Evolutionary conservation across 495 filamentous ascomycete genomes (phyloP).

Genomic region (Chlorociboria aeruginascens): DNA sequence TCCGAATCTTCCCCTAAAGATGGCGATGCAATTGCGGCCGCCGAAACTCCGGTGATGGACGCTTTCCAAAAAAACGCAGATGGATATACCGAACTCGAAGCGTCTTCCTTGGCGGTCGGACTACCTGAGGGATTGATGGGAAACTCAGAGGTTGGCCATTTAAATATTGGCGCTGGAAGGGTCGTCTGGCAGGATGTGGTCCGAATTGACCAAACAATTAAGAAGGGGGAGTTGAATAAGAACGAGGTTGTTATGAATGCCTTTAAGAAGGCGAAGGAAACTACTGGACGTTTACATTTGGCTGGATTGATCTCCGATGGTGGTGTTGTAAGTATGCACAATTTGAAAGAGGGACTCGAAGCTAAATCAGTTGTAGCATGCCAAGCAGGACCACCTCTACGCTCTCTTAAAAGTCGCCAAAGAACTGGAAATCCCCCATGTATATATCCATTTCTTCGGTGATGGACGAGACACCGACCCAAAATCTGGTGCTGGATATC

Average conservation of each 20-base stretch:
- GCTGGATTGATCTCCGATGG: slow-evolving; percentile 86
- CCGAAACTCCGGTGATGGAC: slow-evolving; percentile 87
- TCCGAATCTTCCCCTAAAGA: slow-evolving; percentile 61
- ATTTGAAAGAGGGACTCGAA: background rate
- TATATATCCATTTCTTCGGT: slow-evolving; percentile 98
- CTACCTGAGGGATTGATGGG: slow-evolving; percentile 96
- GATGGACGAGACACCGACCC: slow-evolving; percentile 97
- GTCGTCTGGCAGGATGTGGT: slow-evolving; percentile 99
- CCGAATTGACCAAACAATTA: slow-evolving; percentile 89
- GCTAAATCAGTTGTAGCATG: slow-evolving; percentile 41
- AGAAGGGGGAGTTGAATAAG: slow-evolving; percentile 71
- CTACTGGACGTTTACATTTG: slow-evolving; percentile 85
- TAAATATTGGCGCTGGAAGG: slow-evolving; percentile 96
- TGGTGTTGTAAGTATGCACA: slow-evolving; percentile 53
- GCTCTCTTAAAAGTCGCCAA: slow-evolving; percentile 81
- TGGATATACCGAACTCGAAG: slow-evolving; percentile 81
- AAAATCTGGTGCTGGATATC: slow-evolving; percentile 75
- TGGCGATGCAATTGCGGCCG: slow-evolving; percentile 89
- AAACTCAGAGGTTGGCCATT: slow-evolving; percentile 94
- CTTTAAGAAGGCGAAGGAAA: slow-evolving; percentile 70
- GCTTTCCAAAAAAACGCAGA: slow-evolving; percentile 62
- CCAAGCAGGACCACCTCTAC: slow-evolving; percentile 86
- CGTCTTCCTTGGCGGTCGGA: slow-evolving; percentile 90
- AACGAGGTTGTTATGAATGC: slow-evolving; percentile 67
- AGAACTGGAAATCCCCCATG: slow-evolving; percentile 71